A percentile compares a stretch with the other conserved stretches of the same genome.
Conservation (phyloP, 345 rosid genomes). For the Eucalyptus albens region DNA sequence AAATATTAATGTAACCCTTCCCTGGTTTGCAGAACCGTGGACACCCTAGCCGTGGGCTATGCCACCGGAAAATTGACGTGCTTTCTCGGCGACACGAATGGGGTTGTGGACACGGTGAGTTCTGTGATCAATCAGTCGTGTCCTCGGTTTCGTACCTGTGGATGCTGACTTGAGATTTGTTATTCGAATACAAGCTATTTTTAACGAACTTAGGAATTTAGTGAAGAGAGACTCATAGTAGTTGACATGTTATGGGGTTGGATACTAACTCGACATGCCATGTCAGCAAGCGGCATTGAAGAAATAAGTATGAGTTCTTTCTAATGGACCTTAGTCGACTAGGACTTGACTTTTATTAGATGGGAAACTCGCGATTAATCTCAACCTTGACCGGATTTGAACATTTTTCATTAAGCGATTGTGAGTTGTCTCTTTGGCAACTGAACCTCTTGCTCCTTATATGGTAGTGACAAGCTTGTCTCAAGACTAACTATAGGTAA, state of each 20-base stretch:
- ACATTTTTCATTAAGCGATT: too few species aligned
- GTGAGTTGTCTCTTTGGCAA: too few species aligned
- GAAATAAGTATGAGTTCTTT: neutral
- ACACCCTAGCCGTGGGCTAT: constrained; percentile 50
- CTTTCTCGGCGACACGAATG: constrained; percentile 47
- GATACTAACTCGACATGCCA: neutral
- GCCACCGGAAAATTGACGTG: constrained; percentile 76
- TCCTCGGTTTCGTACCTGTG: neutral
- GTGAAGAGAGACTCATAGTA: neutral
- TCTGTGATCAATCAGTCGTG: neutral
- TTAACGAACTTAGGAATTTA: neutral
- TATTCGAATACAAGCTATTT: neutral
- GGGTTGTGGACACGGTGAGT: constrained; percentile 58
- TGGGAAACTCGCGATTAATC: neutral
- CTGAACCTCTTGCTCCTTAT: neutral
- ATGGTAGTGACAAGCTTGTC: neutral
- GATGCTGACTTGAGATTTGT: neutral
- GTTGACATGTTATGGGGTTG: neutral
- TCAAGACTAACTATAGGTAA: neutral
- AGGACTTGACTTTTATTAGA: neutral
- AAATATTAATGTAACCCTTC: too few species aligned
- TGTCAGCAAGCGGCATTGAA: too few species aligned
- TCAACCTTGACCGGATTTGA: too few species aligned
- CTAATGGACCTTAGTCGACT: neutral
- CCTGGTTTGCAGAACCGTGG: constrained; percentile 39